Evolutionary conservation across 169 alveolate genomes (phyloP), one percentile per base, ranked within the genome.

Genomic region (Cryptosporidium ryanae): DNA sequence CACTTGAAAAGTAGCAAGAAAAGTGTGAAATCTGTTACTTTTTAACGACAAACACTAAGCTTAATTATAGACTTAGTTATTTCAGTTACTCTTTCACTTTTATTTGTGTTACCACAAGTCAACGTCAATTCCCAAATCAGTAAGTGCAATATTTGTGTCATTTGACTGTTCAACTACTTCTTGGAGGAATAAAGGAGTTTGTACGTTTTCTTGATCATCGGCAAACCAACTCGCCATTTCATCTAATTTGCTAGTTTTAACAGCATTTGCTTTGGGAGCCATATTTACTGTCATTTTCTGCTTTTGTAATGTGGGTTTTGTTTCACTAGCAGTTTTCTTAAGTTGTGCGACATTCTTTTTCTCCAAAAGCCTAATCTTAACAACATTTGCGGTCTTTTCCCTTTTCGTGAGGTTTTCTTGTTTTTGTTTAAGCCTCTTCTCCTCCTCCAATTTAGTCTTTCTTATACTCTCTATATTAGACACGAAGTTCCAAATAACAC

Each of bases 401-500:
- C 89, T 90, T 84, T 91, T 93, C 8, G 90, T 82, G 54, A 66
- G 93, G 55, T 93, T 92, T 25, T 82, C 95, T 49, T 81, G 83
- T 43, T 87, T 90, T 90, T 90, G 91, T 82, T 89, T 91, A 81
- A 90, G 90, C 65, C 93, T 90, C 52, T 89, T 90, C 32, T 91
- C 90, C 12, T 91, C 90, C 29, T 95, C 97, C n/a, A 84, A 48
- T 50, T 94, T 92, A 34, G 90, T 89, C 84, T 93, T 94, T 71
- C 96, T 84, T 27, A 91, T 91, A 38, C 76, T 84, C 61, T 95
- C 97, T 32, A 95, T 92, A 25, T 94, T 76, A 68, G 92, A 91
- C n/a, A 91, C 91, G 82, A 95, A 95, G 15, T 90, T 92, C 95
- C 96, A 92, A 54, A 95, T 54, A 82, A 91, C 91, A 66, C 93